Conservation (phyloP, 768 basidiomycete species). For the Saitozyma sp. region DNA sequence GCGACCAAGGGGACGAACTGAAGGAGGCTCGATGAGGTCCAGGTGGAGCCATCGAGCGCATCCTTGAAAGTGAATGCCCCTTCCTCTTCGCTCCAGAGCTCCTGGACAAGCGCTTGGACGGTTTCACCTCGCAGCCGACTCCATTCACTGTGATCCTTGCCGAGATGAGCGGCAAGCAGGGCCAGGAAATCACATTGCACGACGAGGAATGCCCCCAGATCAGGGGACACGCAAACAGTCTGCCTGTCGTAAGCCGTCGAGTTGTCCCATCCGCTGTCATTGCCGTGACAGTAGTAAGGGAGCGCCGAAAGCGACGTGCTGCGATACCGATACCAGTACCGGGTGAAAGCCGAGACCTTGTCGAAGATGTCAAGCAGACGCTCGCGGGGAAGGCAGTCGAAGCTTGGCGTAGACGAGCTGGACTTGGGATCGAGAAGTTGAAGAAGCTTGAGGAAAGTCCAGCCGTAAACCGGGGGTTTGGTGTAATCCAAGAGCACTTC, state of each 20-base stretch:
- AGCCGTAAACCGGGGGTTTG: constrained; percentile 4
- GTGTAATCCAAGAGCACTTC: constrained; percentile 1
- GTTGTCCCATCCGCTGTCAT: constrained; percentile 8
- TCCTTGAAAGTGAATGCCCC: background rate
- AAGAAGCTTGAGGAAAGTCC: constrained; percentile 5
- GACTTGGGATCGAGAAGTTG: background rate
- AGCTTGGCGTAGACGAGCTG: background rate
- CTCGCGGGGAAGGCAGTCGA: background rate
- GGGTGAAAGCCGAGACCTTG: background rate
- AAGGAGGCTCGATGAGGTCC: background rate
- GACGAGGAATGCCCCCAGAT: constrained; percentile 3
- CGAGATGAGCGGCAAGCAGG: background rate
- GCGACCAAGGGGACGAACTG: constrained; percentile 3
- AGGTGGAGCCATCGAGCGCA: background rate
- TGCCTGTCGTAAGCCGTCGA: constrained; percentile 1
- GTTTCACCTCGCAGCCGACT: background rate
- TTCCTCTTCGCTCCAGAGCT: background rate
- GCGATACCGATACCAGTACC: background rate
- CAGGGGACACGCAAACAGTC: background rate
- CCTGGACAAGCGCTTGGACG: constrained; percentile 2
- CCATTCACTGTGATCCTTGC: background rate
- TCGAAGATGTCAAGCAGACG: background rate
- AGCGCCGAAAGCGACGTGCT: background rate
- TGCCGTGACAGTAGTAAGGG: constrained; percentile 4
- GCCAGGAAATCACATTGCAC: constrained; percentile 2